phyloP scores from a whole-genome alignment of 805 yeast genomes.

The Myxozyma geophila region DNA sequence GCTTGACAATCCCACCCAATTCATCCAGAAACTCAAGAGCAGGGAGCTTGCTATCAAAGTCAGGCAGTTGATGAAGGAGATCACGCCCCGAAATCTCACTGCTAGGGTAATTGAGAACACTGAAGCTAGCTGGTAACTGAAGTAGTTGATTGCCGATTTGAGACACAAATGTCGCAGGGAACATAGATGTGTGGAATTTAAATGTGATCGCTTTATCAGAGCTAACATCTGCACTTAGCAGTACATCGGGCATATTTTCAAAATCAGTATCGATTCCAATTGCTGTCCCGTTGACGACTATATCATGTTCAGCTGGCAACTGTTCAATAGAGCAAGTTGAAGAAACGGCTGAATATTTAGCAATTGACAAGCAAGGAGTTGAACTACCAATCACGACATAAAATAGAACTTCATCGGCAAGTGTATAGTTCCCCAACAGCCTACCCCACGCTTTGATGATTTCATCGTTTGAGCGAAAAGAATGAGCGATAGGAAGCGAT shows the following conservation, averaged over 20 bases:
- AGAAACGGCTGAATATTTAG: neutral
- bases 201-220: neutral
- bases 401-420: constrained; percentile 8
- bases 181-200: neutral
- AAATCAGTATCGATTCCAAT: neutral
- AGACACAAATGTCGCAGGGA: constrained; percentile 9
- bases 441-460: constrained; percentile 14
- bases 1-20: neutral
- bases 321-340: neutral
- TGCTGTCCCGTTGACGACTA: neutral
- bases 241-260: neutral
- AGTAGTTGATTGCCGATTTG: constrained; percentile 7
- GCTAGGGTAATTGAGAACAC: constrained; percentile 21
- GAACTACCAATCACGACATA: neutral
- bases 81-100: constrained; percentile 14
- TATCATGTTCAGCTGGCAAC: neutral
- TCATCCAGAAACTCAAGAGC: constrained; percentile 27
- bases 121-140: neutral
- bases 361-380: neutral
- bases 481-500: neutral
- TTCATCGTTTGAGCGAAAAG: neutral
- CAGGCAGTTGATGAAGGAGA: constrained; percentile 16
- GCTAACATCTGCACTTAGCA: neutral
- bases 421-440: constrained; percentile 5
- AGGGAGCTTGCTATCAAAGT: neutral